Evolutionary conservation across 23 red algal genomes (phyloP).

Genomic region (Gracilaria caudata): DNA sequence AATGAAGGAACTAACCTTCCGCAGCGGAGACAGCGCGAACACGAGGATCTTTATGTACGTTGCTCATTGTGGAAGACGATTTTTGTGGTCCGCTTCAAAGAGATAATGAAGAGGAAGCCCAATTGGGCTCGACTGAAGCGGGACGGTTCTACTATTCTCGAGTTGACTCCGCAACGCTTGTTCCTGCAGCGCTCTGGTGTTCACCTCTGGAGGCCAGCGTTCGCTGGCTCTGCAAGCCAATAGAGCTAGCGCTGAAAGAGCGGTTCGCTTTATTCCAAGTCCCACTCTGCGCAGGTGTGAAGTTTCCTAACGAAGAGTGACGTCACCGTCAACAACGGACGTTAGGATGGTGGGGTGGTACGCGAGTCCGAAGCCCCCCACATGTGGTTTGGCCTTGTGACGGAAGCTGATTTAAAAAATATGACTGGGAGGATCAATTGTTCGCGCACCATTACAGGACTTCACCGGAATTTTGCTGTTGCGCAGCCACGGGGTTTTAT

Average conservation of each 20-base stretch:
- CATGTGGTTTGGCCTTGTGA: too few relatives aligned
- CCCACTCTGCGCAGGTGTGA: neutral
- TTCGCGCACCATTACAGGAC: too few relatives aligned
- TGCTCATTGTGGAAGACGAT: constrained; percentile 1
- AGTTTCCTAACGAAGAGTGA: neutral
- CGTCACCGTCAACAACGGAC: neutral
- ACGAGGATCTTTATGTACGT: constrained; percentile 30
- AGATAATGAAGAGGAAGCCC: neutral
- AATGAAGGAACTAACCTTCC: constrained; percentile 5
- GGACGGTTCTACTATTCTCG: neutral
- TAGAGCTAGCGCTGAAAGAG: neutral
- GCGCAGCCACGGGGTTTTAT: too few relatives aligned
- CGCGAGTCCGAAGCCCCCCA: too few relatives aligned
- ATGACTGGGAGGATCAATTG: too few relatives aligned
- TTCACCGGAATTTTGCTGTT: too few relatives aligned
- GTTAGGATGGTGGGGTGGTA: too few relatives aligned
- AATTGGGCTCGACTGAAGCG: neutral
- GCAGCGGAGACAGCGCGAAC: neutral
- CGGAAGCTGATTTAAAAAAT: too few relatives aligned
- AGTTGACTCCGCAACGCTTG: neutral
- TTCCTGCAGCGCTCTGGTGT: neutral
- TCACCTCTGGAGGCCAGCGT: neutral
- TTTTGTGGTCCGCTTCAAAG: neutral
- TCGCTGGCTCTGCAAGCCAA: neutral
- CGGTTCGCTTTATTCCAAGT: neutral